These are phyloP conservation scores for Penicillium angulare DNA, from an alignment of 495 filamentous ascomycete species.

Conservation along the genomic window DNA sequence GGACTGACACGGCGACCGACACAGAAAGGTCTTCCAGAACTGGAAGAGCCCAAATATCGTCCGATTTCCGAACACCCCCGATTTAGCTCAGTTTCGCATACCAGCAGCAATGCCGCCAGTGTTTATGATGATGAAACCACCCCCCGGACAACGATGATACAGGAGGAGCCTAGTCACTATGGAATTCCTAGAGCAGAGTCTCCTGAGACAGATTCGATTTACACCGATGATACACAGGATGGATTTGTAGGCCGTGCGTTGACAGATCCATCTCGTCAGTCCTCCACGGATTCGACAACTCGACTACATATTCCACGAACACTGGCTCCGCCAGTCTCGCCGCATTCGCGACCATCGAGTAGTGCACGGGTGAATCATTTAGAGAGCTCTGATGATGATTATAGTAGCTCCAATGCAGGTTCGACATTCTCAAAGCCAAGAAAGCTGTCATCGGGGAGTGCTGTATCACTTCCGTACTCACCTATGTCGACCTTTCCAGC, in stretches of 20 bases:
- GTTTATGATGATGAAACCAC: conserved; percentile 31
- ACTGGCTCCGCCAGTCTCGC: conserved; percentile 58
- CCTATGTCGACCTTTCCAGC: conserved; percentile 58
- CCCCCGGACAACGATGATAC: conserved; percentile 24
- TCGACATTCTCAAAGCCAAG: conserved; percentile 53
- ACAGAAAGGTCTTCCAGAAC: conserved; percentile 48
- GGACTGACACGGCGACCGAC: conserved; percentile 36
- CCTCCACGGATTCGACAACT: conserved; percentile 48
- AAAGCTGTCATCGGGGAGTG: conserved; percentile 66
- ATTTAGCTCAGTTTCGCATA: conserved; percentile 59
- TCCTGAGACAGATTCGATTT: conserved; percentile 40
- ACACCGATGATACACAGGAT: conserved; percentile 14
- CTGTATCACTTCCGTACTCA: conserved; percentile 58
- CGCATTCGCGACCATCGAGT: conserved; percentile 51
- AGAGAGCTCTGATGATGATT: conserved; percentile 66
- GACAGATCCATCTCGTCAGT: conserved; percentile 30
- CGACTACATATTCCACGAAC: conserved; percentile 43
- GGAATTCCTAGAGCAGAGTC: conserved; percentile 46
- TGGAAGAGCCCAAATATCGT: conserved; percentile 61
- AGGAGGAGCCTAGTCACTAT: conserved; percentile 35
- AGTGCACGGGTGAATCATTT: conserved; percentile 54
- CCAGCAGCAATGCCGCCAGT: conserved; percentile 45
- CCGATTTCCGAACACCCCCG: conserved; percentile 73
- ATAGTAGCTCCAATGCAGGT: conserved; percentile 51
- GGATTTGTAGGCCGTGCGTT: conserved; percentile 20